phyloP scores from a whole-genome alignment of 495 filamentous ascomycete species.

The Neurospora sp. region DNA sequence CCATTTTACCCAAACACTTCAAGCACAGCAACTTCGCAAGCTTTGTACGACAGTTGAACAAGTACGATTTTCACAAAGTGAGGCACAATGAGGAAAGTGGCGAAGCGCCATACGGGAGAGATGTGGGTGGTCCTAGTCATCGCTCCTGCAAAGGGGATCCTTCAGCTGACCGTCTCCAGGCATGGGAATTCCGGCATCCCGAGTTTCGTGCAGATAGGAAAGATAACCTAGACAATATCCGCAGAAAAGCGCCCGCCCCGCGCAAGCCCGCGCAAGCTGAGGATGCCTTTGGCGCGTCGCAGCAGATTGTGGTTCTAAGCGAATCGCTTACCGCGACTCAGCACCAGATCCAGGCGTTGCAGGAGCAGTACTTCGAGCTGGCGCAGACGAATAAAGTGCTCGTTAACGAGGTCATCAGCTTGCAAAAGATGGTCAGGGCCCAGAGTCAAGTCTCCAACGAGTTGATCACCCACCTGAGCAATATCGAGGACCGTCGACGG shows the following conservation, averaged over 20 bases:
- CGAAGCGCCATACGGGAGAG: slow-evolving; percentile 80
- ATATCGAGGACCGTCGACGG: slow-evolving; percentile 32
- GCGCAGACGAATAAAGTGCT: slow-evolving; percentile 78
- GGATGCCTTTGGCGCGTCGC: slow-evolving; percentile 59
- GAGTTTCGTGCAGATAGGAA: slow-evolving; percentile 94
- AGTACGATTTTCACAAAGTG: slow-evolving; percentile 99
- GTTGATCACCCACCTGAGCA: slow-evolving; percentile 40
- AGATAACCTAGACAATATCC: slow-evolving; percentile 93
- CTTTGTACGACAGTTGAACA: slow-evolving; percentile 97
- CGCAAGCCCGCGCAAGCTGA: slow-evolving; percentile 61
- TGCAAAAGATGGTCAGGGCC: slow-evolving; percentile 84
- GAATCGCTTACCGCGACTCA: slow-evolving; percentile 82
- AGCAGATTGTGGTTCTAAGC: slow-evolving; percentile 85
- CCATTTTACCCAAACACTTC: slow-evolving; percentile 95
- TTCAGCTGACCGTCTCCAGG: slow-evolving; percentile 39
- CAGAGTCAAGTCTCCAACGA: slow-evolving; percentile 45
- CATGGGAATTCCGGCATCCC: slow-evolving; percentile 97
- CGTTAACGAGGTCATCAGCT: slow-evolving; percentile 72
- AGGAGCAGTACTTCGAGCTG: slow-evolving; percentile 76
- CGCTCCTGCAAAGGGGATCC: not conserved
- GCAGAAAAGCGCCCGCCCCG: slow-evolving; percentile 87
- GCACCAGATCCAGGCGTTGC: slow-evolving; percentile 78
- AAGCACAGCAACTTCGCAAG: slow-evolving; percentile 99
- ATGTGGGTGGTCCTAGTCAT: slow-evolving; percentile 48
- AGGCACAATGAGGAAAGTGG: slow-evolving; percentile 91